Evolutionary conservation across 208 protist genomes (phyloP).

Genomic region (Crithidia sp.): DNA sequence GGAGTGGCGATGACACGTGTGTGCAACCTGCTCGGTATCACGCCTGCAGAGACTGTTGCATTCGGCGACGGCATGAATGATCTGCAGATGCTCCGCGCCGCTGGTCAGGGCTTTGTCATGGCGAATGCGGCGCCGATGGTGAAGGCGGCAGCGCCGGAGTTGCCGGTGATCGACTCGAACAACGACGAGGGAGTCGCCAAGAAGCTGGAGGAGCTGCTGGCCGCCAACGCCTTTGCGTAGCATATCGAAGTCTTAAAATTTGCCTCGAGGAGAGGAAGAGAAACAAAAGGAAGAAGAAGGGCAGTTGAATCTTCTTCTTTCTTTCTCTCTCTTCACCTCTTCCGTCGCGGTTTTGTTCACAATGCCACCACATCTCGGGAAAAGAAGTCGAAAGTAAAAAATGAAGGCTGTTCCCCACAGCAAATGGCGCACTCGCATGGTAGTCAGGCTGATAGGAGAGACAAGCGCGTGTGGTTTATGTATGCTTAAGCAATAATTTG

Average conservation of each 20-base stretch:
- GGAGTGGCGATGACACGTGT: constrained; percentile 51
- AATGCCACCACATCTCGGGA: no score
- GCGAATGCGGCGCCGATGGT: constrained; percentile 48
- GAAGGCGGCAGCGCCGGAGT: constrained; percentile 37
- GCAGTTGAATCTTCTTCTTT: not conserved
- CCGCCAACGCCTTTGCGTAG: constrained; percentile 5
- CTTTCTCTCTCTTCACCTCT: not conserved
- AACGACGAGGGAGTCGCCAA: constrained; percentile 59
- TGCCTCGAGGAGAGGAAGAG: not conserved
- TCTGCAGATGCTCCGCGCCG: constrained; percentile 47
- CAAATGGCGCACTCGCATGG: no score
- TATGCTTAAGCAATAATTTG: no score
- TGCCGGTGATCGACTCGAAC: constrained; percentile 61
- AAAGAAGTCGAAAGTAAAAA: no score
- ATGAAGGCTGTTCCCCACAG: no score
- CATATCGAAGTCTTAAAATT: not conserved
- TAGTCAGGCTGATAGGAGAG: no score
- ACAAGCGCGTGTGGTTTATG: no score
- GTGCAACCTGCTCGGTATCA: constrained; percentile 40
- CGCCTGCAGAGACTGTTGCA: constrained; percentile 38
- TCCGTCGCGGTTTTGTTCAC: not conserved
- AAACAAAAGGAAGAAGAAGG: constrained; percentile 5
- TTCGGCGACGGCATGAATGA: constrained; percentile 87
- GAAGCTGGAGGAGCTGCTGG: constrained; percentile 62
- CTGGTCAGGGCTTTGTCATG: constrained; percentile 67